Percentiles rank a stretch among this genome's conserved stretches.
Conservation (phyloP, 176 grass and related monocot species). For the barley (Hordeum vulgare) region MorexV3_pseudomolecules_assembly NC_058523.1:470905983-470906482, state of each 20-base stretch:
- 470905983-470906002: too few relatives aligned
- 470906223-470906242: not conserved
- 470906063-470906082: not conserved
- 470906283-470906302: not conserved
- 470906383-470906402: not conserved
- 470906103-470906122: not conserved
- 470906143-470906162: not conserved
- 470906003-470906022: too few relatives aligned
- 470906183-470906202: not conserved
- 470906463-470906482: too few relatives aligned
- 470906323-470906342: not conserved
- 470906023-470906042: not conserved
- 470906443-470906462: too few relatives aligned
- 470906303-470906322: not conserved
- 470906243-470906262: not conserved
- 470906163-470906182: not conserved
- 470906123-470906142: not conserved
- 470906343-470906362: not conserved
- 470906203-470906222: not conserved
- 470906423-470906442: too few relatives aligned
- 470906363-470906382: not conserved
- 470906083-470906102: too few relatives aligned
- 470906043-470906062: not conserved
- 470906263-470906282: constrained; percentile 13
- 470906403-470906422: too few relatives aligned